Conservation (phyloP, 2,329 filamentous ascomycete genomes). For the Colletotrichum caudatum region DNA sequence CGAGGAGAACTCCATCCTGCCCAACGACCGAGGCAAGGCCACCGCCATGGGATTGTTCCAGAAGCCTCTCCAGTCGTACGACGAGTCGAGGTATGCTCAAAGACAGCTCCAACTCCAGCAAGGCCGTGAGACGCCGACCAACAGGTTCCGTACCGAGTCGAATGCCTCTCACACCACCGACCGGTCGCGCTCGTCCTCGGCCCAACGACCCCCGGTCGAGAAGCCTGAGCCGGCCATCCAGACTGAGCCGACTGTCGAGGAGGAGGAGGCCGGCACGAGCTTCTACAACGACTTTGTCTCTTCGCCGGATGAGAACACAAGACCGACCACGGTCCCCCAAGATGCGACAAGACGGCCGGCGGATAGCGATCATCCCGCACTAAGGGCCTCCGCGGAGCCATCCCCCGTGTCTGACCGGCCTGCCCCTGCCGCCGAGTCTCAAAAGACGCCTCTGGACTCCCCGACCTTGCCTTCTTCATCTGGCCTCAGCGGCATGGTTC, state of each 20-base stretch:
- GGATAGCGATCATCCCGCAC: constrained; percentile 67
- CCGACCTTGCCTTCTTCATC: constrained; percentile 79
- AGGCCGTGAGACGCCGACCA: constrained; percentile 73
- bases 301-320: constrained; percentile 50
- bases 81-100: constrained; percentile 87
- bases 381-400: constrained; percentile 55
- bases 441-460: constrained; percentile 69
- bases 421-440: constrained; percentile 43
- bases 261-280: constrained; percentile 52
- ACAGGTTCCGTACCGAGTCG: constrained; percentile 59
- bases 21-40: constrained; percentile 83
- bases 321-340: neutral
- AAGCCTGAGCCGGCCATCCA: constrained; percentile 48
- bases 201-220: constrained; percentile 53
- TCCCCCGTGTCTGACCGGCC: constrained; percentile 46
- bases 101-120: constrained; percentile 85
- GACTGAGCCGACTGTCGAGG: constrained; percentile 49
- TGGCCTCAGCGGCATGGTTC: constrained; percentile 84
- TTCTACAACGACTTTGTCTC: constrained; percentile 56
- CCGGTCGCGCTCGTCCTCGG: constrained; percentile 61
- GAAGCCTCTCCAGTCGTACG: constrained; percentile 80
- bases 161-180: constrained; percentile 54
- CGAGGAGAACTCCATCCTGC: constrained; percentile 74
- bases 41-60: constrained; percentile 75
- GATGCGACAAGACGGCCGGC: constrained; percentile 60